Evolutionary conservation across 768 basidiomycete species (phyloP), one percentile per base, ranked within the genome.

Genomic region (Phlegmacium glaucopus): DNA sequence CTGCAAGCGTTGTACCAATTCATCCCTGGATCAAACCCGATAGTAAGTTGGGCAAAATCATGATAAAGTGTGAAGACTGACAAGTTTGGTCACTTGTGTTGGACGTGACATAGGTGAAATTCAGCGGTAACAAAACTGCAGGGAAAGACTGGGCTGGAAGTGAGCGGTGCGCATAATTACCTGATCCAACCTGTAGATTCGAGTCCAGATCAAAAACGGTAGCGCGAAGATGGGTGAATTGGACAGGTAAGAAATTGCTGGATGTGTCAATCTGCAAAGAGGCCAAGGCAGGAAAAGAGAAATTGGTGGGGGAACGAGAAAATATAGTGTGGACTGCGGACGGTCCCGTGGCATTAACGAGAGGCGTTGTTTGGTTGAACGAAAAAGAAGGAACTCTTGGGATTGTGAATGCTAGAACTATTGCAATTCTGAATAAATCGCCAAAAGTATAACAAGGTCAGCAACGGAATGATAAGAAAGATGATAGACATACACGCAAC

Each of bases 51-150:
- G 28, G 11, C 5, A 22, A n/a, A 36, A 38, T n/a, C 40, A 40
- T n/a, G 37, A 26, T n/a, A 17, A 22, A 53, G 42, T 18, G 32
- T 34, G 50, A 47, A 42, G 39, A 61, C 77, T 56, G 55, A 91
- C 93, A 97, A 16, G 94, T 95, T 29, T 76, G 71, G 66, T 97
- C 94, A 4, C 85, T 79, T 38, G 79, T 74, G 60, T 97, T 96
- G 9, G 79, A 71, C 0, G 85, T 90, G 10, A 81, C 53, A 63
- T 95, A 96, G 0, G 84, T 81, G 67, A 95, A 94, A 56, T 87
- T 87, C 42, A 97, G 69, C 0, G 92, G 92, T 9, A 97, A 53
- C 27, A 76, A 63, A 22, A 96, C 69, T 28, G 78, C 62, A n/a
- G 82, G 76, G 58, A 82, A 83, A 16, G 66, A 44, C 58, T 85